These are phyloP conservation scores for Rauvolfia tetraphylla DNA, from an alignment of 257 asterid genomes.

Conservation along the genomic window DNA sequence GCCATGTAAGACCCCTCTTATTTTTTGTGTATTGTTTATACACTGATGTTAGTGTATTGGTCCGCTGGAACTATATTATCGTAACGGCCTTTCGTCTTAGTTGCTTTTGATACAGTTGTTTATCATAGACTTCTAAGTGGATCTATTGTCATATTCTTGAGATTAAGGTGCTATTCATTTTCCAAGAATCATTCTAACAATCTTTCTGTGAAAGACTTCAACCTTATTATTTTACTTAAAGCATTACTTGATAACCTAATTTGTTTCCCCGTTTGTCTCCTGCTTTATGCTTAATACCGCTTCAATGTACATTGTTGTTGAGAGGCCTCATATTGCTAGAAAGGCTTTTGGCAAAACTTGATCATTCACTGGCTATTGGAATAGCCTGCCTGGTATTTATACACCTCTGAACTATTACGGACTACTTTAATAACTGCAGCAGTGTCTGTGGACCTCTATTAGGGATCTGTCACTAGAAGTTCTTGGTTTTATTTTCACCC, in stretches of 20 bases:
- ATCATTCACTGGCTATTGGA: not conserved
- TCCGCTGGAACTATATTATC: not conserved
- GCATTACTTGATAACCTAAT: not conserved
- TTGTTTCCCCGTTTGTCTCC: not conserved
- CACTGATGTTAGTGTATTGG: not conserved
- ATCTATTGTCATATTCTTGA: not conserved
- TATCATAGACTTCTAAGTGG: no score
- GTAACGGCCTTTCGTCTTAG: not conserved
- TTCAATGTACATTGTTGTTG: not conserved
- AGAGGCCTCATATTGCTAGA: not conserved
- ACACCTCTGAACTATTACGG: not conserved
- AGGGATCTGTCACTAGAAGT: not conserved
- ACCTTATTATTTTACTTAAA: not conserved
- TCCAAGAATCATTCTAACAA: not conserved
- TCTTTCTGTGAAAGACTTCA: not conserved
- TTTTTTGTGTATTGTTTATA: not conserved
- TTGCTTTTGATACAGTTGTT: not conserved
- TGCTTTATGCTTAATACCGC: not conserved
- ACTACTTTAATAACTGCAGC: not conserved
- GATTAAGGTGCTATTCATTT: not conserved
- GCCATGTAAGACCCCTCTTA: slow-evolving; percentile 52
- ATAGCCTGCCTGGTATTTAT: not conserved
- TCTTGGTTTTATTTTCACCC: not conserved
- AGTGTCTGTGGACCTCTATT: not conserved
- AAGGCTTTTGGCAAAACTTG: not conserved